phyloP scores from a whole-genome alignment of 768 basidiomycete species.

The Gyrodon lividus region DNA sequence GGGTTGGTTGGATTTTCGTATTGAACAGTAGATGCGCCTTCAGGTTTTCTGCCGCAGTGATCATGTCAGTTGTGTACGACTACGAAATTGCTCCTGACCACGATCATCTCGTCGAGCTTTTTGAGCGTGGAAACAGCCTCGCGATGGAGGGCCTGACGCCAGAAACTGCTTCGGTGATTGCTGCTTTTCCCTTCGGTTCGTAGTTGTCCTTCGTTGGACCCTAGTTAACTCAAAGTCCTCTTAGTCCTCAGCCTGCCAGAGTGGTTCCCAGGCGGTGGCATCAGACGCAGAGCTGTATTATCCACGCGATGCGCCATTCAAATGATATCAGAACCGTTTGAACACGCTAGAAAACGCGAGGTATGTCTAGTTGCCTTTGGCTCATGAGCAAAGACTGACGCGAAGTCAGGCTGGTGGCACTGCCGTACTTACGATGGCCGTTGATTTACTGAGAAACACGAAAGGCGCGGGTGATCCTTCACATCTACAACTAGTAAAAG shows the following conservation, averaged over 20 bases:
- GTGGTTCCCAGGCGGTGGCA: constrained; percentile 25
- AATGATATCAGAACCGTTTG: constrained; percentile 18
- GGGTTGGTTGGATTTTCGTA: too few relatives aligned
- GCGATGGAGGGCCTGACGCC: constrained; percentile 16
- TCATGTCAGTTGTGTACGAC: constrained; percentile 41
- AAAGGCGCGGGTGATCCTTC: constrained; percentile 4
- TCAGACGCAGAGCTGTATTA: constrained; percentile 23
- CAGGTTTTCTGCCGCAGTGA: neutral
- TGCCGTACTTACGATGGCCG: constrained; percentile 11
- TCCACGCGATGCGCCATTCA: constrained; percentile 3
- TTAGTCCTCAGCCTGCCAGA: constrained; percentile 23
- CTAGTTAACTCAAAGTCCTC: neutral
- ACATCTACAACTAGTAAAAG: constrained; percentile 11
- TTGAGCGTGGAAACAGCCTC: constrained; percentile 31
- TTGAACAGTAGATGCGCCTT: neutral
- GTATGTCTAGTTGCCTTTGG: neutral
- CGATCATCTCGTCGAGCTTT: constrained; percentile 38
- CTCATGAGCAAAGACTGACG: neutral
- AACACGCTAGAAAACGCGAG: constrained; percentile 13
- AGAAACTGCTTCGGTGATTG: constrained; percentile 14
- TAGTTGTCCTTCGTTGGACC: neutral
- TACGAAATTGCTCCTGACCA: constrained; percentile 33
- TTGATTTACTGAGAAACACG: constrained; percentile 6
- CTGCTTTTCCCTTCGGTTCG: constrained; percentile 24
- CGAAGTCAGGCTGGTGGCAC: constrained; percentile 10